Conservation (phyloP, 108 stramenopile genomes). For the Cyclotella cryptica region DNA sequence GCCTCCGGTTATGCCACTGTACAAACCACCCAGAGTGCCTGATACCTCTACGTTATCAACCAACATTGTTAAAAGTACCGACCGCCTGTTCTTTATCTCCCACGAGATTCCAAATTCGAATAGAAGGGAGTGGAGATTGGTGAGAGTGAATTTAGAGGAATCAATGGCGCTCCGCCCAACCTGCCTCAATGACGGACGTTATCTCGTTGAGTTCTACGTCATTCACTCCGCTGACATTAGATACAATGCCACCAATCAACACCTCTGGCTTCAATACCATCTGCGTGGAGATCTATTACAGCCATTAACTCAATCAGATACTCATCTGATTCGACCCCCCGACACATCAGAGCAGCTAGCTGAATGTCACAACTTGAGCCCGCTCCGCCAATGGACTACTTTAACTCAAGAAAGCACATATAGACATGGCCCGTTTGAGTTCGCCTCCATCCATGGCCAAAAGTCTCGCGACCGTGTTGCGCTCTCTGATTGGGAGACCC, state of each 20-base stretch:
- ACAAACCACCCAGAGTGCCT: background rate
- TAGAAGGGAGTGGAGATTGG: constrained; percentile 3
- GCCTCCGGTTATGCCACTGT: constrained; percentile 5
- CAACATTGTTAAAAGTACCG: background rate
- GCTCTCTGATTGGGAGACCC: background rate
- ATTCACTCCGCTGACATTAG: background rate
- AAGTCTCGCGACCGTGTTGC: constrained; percentile 12
- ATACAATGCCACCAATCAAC: constrained; percentile 1
- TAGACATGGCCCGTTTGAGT: constrained; percentile 15
- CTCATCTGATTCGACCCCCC: background rate
- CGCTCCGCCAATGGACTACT: background rate
- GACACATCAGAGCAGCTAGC: background rate
- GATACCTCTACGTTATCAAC: background rate
- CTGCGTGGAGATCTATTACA: background rate
- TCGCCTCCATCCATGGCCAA: background rate
- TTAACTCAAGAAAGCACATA: background rate
- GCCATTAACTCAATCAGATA: background rate
- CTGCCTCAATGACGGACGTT: background rate
- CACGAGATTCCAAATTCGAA: no score
- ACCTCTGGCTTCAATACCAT: constrained; percentile 14
- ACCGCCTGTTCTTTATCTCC: constrained; percentile 6
- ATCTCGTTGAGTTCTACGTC: no score
- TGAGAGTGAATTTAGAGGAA: background rate
- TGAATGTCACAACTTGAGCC: background rate
- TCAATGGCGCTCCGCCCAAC: constrained; percentile 3